Conservation (phyloP, 441 rosid species). For the Brassica hybrid region DNA sequence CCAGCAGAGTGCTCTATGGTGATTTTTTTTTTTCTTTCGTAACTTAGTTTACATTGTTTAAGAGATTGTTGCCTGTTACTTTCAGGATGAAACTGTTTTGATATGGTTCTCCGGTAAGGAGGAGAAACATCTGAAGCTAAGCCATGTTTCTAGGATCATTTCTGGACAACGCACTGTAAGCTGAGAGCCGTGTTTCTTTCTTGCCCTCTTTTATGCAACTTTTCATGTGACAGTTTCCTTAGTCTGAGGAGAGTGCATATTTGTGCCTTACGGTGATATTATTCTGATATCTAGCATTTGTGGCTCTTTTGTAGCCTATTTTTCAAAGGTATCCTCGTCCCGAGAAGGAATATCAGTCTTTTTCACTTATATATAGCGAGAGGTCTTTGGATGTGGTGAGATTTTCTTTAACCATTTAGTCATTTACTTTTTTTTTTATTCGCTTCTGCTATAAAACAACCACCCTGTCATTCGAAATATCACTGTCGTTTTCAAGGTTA, state of each 20-base stretch:
- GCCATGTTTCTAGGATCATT: too few relatives aligned
- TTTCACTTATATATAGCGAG: too few relatives aligned
- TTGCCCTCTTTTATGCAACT: background rate
- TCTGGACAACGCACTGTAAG: too few relatives aligned
- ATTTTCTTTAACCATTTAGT: too few relatives aligned
- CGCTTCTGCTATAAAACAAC: background rate
- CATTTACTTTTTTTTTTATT: too few relatives aligned
- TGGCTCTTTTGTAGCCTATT: slow-evolving; percentile 36
- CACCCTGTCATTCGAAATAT: slow-evolving; percentile 22
- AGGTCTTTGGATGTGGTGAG: too few relatives aligned
- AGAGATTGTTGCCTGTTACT: slow-evolving; percentile 30
- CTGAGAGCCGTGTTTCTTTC: too few relatives aligned
- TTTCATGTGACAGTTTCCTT: slow-evolving; percentile 20
- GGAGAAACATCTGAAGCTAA: slow-evolving; percentile 90
- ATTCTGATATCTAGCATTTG: slow-evolving; percentile 19
- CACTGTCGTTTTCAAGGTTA: slow-evolving; percentile 19
- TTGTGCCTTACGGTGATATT: too few relatives aligned
- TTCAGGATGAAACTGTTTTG: slow-evolving; percentile 94
- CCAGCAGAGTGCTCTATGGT: too few relatives aligned
- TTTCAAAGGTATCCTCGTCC: too few relatives aligned
- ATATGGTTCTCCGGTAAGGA: slow-evolving; percentile 97
- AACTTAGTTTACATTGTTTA: slow-evolving; percentile 3
- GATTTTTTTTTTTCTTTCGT: background rate
- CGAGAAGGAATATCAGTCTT: too few relatives aligned
- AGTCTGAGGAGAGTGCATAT: too few relatives aligned